These are phyloP conservation scores for Neofusicoccum umdonicola DNA, from an alignment of 2,329 filamentous ascomycete genomes.

Conservation along the genomic window DNA sequence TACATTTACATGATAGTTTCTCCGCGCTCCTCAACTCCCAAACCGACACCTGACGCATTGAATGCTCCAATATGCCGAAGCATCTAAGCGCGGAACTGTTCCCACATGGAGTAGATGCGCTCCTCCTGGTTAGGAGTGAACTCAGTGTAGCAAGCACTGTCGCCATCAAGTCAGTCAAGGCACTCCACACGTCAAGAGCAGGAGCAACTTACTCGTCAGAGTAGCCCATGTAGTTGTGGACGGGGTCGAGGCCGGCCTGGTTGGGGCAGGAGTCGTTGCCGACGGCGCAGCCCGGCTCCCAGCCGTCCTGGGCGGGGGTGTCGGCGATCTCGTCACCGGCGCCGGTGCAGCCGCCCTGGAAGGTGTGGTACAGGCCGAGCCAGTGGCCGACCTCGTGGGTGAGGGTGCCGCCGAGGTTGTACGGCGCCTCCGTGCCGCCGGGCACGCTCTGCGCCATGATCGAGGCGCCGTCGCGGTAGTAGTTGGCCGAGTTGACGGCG, in stretches of 20 bases:
- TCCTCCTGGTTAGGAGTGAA: conserved; percentile 52
- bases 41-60: too few relatives aligned
- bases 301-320: conserved; percentile 27
- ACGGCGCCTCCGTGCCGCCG: not conserved
- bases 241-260: conserved; percentile 28
- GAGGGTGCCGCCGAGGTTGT: conserved; percentile 23
- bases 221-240: conserved; percentile 38
- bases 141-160: conserved; percentile 53
- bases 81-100: conserved; percentile 30
- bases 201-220: conserved; percentile 19
- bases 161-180: not conserved
- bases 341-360: conserved; percentile 28
- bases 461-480: not conserved
- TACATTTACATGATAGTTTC: too few relatives aligned
- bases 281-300: conserved; percentile 53
- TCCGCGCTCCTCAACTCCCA: too few relatives aligned
- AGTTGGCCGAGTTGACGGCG: not conserved
- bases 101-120: conserved; percentile 54
- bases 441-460: not conserved
- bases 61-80: too few relatives aligned
- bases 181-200: not conserved
- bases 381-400: conserved; percentile 36
- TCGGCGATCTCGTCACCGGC: conserved; percentile 29
- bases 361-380: conserved; percentile 32
- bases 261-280: conserved; percentile 25